These are phyloP conservation scores for Zymoseptoria ardabiliae DNA, from an alignment of 2,329 filamentous ascomycete species.

Conservation along the genomic window DNA sequence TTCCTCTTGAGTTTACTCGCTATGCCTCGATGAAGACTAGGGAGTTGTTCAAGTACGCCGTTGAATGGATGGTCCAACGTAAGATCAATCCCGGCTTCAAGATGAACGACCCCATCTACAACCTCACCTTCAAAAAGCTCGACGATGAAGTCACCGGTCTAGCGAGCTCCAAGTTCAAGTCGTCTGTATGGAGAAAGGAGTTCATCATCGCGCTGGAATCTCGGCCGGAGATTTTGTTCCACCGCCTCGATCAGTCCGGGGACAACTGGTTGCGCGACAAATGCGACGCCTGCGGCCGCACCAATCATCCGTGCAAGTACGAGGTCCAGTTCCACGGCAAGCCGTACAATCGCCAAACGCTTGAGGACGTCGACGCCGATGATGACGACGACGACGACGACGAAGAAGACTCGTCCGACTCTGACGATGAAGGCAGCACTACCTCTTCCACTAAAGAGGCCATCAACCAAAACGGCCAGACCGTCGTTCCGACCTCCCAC, in stretches of 20 bases:
- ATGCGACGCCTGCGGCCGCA: slow-evolving; percentile 66
- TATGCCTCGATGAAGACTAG: slow-evolving; percentile 60
- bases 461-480: slow-evolving; percentile 41
- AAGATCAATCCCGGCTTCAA: slow-evolving; percentile 66
- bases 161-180: slow-evolving; percentile 63
- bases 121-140: slow-evolving; percentile 62
- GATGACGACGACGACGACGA: slow-evolving; percentile 49
- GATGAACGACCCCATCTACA: slow-evolving; percentile 56
- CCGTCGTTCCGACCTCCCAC: slow-evolving; percentile 37
- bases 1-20: slow-evolving; percentile 61
- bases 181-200: slow-evolving; percentile 59
- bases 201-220: slow-evolving; percentile 61
- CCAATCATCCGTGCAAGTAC: slow-evolving; percentile 59
- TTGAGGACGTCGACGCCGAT: slow-evolving; percentile 55
- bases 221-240: slow-evolving; percentile 50
- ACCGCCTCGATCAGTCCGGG: slow-evolving; percentile 18
- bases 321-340: slow-evolving; percentile 57
- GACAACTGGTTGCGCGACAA: slow-evolving; percentile 36
- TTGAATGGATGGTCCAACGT: slow-evolving; percentile 78
- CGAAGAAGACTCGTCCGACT: slow-evolving; percentile 31
- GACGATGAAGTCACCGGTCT: slow-evolving; percentile 63
- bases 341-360: slow-evolving; percentile 57
- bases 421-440: slow-evolving; percentile 27
- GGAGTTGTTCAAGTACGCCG: slow-evolving; percentile 64
- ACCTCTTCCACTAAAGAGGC: slow-evolving; percentile 32